phyloP scores from a whole-genome alignment of 306 rosid genomes.

The Cicer yamashitae region DNA sequence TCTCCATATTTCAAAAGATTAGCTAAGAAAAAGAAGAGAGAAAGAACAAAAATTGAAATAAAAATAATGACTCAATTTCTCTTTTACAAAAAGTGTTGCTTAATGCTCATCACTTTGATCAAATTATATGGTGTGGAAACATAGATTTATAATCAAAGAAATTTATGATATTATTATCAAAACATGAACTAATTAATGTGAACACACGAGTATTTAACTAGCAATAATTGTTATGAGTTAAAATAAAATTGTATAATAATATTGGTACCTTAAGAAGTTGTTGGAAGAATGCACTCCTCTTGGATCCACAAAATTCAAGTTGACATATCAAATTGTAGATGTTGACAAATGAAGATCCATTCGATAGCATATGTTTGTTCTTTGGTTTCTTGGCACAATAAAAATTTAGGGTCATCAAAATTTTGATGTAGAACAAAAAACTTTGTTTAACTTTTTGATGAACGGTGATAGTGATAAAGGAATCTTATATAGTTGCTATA shows the following conservation, averaged over 20 bases:
- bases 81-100: background rate
- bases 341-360: background rate
- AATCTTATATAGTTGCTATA: conserved; percentile 27
- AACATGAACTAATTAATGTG: background rate
- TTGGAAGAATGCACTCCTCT: conserved; percentile 22
- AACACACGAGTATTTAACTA: background rate
- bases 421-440: no score
- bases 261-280: conserved; percentile 38
- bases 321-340: conserved; percentile 5
- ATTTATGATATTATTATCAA: background rate
- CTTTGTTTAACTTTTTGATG: conserved; percentile 13
- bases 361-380: no score
- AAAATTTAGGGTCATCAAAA: conserved; percentile 12
- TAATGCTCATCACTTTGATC: conserved; percentile 5
- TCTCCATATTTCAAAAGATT: conserved; percentile 12
- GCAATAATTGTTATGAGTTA: conserved; percentile 1
- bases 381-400: background rate
- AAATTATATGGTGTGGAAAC: conserved; percentile 8
- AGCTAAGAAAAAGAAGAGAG: background rate
- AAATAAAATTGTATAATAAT: background rate
- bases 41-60: background rate
- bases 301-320: conserved; percentile 29
- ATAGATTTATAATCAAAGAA: background rate
- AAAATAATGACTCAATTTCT: conserved; percentile 2
- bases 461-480: background rate